Base-by-base conservation (phyloP, 768 basidiomycete species). In the Multifurca ochricompacta region DNA sequence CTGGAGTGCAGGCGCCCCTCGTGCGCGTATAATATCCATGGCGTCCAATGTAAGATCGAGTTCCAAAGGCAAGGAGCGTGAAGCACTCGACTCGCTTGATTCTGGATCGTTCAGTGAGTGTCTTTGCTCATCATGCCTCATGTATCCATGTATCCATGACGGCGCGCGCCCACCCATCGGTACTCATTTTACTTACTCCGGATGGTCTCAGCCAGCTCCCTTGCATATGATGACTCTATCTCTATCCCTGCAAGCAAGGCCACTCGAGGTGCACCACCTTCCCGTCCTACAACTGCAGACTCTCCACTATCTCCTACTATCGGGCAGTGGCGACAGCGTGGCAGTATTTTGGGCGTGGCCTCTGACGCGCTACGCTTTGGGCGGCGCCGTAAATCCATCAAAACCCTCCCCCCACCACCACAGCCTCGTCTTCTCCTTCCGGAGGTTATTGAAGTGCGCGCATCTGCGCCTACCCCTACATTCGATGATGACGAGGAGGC, bases 371-470 rank as follows among this genome's bases (percentile, higher is more conserved):
- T 66, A 10, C 50, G 53, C 8, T 59, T 55, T 47, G 53, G 49
- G 36, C 57, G 57, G 28, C 58, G 59, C 53, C 57, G 59, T 41
- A 62, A 61, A 50, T 51, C 63, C 40, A 63, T 62, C 58, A 64
- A 60, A 50, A 54, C 47, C 21, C 53, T 34, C 1, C 60, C 59
- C 2, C 51, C 59, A 14, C 51, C 59, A 14, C 51, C 67, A 32
- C 62, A 73, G n/a, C 68, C 65, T 48, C 73, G 74, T 19, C 66
- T 79, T 25, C 66, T 83, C 37, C 69, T 85, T 47, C 79, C 85
- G 16, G 85, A 79, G 35, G 83, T 89, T 46, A 84, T 90, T 53
- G 86, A 90, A 65, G 87, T 90, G 59, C 56, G 56, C 16, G 56
- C 45, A 31, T 52, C 56, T 2, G 50, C 50, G 3, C 50, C 39